Base-by-base conservation (phyloP, 345 rosid genomes). In the Fremontodendron californicum region DNA sequence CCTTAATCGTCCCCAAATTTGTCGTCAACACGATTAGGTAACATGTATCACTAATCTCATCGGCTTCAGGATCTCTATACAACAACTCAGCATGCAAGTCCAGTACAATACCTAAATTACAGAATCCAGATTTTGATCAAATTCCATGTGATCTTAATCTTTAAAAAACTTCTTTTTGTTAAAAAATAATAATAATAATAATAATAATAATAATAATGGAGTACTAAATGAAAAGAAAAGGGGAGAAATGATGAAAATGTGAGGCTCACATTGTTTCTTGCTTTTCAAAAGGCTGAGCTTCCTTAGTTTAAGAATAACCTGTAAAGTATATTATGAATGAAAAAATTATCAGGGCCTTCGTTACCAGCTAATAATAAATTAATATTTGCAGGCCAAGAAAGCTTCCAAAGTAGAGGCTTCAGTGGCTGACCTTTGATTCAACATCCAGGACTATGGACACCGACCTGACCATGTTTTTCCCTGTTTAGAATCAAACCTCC, bases 71-170 rank as follows among this genome's bases (percentile, higher is more conserved):
- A 55, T 89, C 88, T 76, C 83, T 86, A 67, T 92, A n/a, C n/a
- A n/a, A 89, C 76, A 90, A 76, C 77, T 89, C 95, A 25, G 90
- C 89, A 54, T 93, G 95, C 81, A 91, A 79, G 75, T 89, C 92
- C 58, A 88, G 75, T 74, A 94, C 83, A 51, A 85, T 77, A 77
- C 96, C 97, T 94, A 57, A 46, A 55, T 29, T 52, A 13, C 3
- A 27, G 65, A 29, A 61, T 27, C 39, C 37, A 61, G 39, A 61
- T 61, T 61, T 61, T 61, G n/a, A 61, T 61, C 37, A 61, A 61
- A 29, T 61, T 29, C 65, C 39, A 61, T 61, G 37, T 29, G 64
- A 60, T 13, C 18, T 1, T 12, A 12, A 27, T 58, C 16, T 58
- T 25, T 25, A 10, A 11, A 4, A 3, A 23, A 57, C 31, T 57